A percentile compares a stretch with the other conserved stretches of the same genome.
Conservation (phyloP, 2,329 filamentous ascomycete genomes). For the Aspergillus fumigatiaffinis region DNA sequence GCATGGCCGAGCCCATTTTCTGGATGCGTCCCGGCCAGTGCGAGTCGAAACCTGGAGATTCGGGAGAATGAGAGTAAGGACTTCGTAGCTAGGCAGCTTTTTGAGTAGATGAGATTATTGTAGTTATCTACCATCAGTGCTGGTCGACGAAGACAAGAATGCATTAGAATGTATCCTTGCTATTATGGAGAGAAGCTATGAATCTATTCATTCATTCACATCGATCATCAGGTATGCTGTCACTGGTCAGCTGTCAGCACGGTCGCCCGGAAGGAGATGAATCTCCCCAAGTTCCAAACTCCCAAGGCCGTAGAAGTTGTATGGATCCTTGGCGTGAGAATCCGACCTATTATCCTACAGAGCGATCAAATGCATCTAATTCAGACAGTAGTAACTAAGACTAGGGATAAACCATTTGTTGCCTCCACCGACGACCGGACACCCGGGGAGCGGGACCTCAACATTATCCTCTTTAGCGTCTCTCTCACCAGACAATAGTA, state of each 20-base stretch:
- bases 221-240: background rate
- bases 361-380: background rate
- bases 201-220: background rate
- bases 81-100: background rate
- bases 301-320: background rate
- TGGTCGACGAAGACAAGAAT: background rate
- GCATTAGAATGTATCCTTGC: background rate
- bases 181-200: background rate
- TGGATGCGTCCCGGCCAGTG: slow-evolving; percentile 11
- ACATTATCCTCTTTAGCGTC: slow-evolving; percentile 8
- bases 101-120: background rate
- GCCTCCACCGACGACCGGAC: slow-evolving; percentile 10
- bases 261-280: slow-evolving; percentile 7
- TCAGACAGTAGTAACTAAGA: background rate
- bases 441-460: slow-evolving; percentile 19
- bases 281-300: background rate
- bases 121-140: background rate
- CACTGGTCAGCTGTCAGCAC: background rate
- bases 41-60: background rate
- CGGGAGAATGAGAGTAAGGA: slow-evolving; percentile 1
- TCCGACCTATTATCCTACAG: background rate
- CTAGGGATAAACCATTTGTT: background rate
- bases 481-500: background rate
- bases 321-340: background rate
- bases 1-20: slow-evolving; percentile 30